Base-by-base conservation (phyloP, 495 filamentous ascomycete genomes). In the Penicillium antarcticum region DNA sequence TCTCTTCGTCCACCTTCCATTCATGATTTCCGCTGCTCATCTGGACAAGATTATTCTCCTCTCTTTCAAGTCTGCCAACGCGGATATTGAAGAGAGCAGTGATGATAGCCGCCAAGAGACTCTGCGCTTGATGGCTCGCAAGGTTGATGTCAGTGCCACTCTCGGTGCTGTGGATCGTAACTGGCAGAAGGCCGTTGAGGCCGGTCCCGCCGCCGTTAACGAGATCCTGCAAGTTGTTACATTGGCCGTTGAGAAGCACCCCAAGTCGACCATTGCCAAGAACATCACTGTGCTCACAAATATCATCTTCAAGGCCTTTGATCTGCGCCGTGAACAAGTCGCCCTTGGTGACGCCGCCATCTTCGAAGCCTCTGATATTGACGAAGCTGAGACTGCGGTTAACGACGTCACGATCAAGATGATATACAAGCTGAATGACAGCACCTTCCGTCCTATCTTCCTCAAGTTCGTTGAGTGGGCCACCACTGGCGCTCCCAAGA, bases 381-480 rank as follows among this genome's bases (percentile, higher is more conserved):
- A 80, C 21, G 74, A 79, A 41, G 73, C 89, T n/a, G 90, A 96
- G 66, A 72, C 71, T 26, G 60, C 71, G 3, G 56, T 89, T 46
- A 83, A 88, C 56, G 76, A 85, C 10, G 76, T 84, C 2, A 84
- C 83, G 0, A 82, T 97, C 34, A 87, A 89, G 65, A 92, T 96
- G 84, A 87, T 94, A 43, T 88, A 95, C 72, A 97, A 97, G 77
- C 79, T 97, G 17, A 97, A 96, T 68, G 95, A 98, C 67, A 82
- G 86, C n/a, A 82, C 87, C 14, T 98, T 97, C 81, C 81, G 92
- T n/a, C 94, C 94, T 0, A 83, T 97, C 44, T 97, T 97, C 67
- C 77, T 81, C 13, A 81, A 83, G 47, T 68, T 96, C 5, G 74
- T 92, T 18, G 91, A 96, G 29, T 96, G 91, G 90, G 81, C 87